Conservation (phyloP, 768 basidiomycete species). For the Lactarius akahatsu region DNA sequence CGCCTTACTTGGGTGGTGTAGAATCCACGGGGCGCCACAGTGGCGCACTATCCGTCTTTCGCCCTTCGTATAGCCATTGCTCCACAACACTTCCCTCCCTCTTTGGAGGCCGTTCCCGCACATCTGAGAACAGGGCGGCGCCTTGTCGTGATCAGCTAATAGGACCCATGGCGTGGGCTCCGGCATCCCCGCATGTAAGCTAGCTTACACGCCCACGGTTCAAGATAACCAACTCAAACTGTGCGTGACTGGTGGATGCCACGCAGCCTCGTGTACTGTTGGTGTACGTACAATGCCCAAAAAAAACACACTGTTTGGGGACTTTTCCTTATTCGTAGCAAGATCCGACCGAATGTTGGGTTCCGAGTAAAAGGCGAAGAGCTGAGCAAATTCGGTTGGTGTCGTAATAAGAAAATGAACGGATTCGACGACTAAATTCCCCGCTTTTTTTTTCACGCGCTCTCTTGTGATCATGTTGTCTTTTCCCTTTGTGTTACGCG, state of each 20-base stretch:
- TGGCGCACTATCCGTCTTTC: neutral
- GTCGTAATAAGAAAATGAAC: neutral
- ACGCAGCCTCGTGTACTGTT: neutral
- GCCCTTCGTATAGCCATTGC: neutral
- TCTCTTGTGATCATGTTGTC: neutral
- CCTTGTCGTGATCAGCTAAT: neutral
- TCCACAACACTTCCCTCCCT: neutral
- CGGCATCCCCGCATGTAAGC: neutral
- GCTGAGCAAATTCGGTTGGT: no score
- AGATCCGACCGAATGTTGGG: neutral
- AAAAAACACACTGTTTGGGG: neutral
- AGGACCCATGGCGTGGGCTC: neutral
- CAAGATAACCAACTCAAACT: neutral
- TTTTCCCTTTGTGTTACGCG: neutral
- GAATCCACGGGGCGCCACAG: no score
- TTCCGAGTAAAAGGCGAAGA: neutral
- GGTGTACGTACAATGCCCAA: neutral
- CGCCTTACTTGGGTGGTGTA: neutral
- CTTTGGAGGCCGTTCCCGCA: neutral
- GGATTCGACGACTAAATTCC: neutral
- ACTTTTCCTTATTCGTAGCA: neutral
- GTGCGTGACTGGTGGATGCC: neutral
- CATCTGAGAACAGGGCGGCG: neutral
- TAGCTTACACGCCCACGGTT: neutral
- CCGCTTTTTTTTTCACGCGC: neutral